Base-by-base conservation (phyloP, 768 basidiomycete species). In the Termitomyces sp. region DNA sequence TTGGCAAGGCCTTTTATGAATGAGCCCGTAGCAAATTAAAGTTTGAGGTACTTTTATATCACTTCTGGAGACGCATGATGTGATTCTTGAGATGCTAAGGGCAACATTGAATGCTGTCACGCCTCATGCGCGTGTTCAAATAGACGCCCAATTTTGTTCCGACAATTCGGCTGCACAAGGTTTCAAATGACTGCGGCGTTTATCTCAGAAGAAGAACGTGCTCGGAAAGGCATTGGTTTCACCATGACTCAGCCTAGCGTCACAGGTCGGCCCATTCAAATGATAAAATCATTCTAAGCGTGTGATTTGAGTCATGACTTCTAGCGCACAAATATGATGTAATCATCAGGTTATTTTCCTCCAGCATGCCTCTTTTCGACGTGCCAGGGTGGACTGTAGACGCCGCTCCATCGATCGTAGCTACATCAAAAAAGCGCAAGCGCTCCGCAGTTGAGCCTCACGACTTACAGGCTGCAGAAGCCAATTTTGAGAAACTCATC, bases 321-420 rank as follows among this genome's bases (percentile, higher is more conserved):
- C n/a, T 18, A 20, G 40, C 8, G 40, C 5, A 40, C 40, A 41
- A 41, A 44, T 53, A 48, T 58, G 57, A 54, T 49, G 57, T 58
- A 58, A 54, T 58, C 57, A 58, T 28, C 33, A 11, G 20, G 5
- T 9, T 11, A 13, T 20, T 46, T 30, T 38, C 57, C 33, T 46
- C 13, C n/a, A 58, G 22, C 20, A 81, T 80, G 79, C 66, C 78
- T 57, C 72, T 82, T 61, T 89, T 90, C 69, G 74, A 86, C 44
- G 82, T 89, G 20, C 83, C 87, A 3, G 88, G 88, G 18, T 90
- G 88, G 88, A 76, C 81, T 32, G 71, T 88, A 14, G 70, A 76
- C 38, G 67, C 74, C 38, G 67, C 74, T 22, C 69, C 65, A 8
- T 79, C 80, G 6, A 68, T 82, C 46, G 57, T 71, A 44, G 64